Base-by-base conservation (phyloP, 345 rosid species). In the Citrus glauca region DNA sequence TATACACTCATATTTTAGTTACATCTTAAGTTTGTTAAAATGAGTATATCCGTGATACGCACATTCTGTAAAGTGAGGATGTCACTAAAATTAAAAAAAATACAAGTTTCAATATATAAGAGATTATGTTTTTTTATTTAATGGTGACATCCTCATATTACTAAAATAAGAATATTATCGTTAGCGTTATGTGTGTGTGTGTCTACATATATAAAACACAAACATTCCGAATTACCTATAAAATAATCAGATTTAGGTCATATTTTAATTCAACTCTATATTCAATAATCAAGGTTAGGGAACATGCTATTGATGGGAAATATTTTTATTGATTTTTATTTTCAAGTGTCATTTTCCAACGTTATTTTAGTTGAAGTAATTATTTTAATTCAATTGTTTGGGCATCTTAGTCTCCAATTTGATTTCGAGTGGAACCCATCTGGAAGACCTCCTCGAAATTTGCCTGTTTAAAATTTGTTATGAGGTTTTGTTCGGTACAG, bases 191-290 rank as follows among this genome's bases (percentile, higher is more conserved):
- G 38, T 37, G 2, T 37, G 38, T 6, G 8, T 37, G 38, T 37
- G 8, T 6, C 1, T 37, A 7, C 1, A 7, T 37, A 9, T 40
- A 9, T 9, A 42, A 2, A 10, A 7, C 62, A 24, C 10, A 5
- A 59, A 77, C 80, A 69, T 77, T 77, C 68, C 14, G 11, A 45
- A 11, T 42, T 67, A 42, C 20, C 16, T 32, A 30, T 30, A 53
- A 60, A 61, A 74, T 42, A 40, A 61, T 60, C 45, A 16, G 4
- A 33, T 33, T 14, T 30, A 32, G 67, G 22, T 66, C 20, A 53
- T 19, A 17, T 17, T 17, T 22, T 19, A 53, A 53, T 53, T 19
- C 22, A 53, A 53, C 57, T 53, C 57, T 17, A 16, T 16, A 53
- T 53, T 53, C 7, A 53, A 53, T 17, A 53, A 53, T 53, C 8